These are phyloP conservation scores for Colletotrichum tabaci DNA, from an alignment of 2,329 filamentous ascomycete species.

Conservation along the genomic window DNA sequence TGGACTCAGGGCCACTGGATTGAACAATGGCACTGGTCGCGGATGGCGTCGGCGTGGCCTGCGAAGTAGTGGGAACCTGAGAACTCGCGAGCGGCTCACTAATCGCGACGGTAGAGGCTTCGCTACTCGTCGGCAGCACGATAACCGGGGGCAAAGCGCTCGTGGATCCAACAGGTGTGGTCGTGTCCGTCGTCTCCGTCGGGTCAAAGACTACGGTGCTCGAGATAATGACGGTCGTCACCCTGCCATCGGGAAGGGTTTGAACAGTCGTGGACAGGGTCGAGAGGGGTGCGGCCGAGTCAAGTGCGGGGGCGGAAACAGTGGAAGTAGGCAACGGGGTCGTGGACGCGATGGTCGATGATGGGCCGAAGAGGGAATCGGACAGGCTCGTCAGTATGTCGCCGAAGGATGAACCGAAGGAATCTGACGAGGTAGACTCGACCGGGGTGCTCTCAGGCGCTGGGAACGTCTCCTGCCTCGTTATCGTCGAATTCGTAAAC, in stretches of 20 bases:
- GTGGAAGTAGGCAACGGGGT: slow-evolving; percentile 22
- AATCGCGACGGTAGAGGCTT: not conserved
- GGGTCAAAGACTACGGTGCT: slow-evolving; percentile 45
- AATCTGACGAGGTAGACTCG: slow-evolving; percentile 11
- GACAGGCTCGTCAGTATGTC: slow-evolving; percentile 41
- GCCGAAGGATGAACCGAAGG: slow-evolving; percentile 18
- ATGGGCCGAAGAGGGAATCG: slow-evolving; percentile 43
- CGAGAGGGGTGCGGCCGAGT: slow-evolving; percentile 15
- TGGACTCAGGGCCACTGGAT: not conserved
- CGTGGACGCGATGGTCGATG: slow-evolving; percentile 6
- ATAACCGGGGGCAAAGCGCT: slow-evolving; percentile 38
- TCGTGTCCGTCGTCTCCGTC: slow-evolving; percentile 36
- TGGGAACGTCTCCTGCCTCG: slow-evolving; percentile 48
- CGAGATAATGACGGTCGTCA: slow-evolving; percentile 49
- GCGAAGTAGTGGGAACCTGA: slow-evolving; percentile 15
- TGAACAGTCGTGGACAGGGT: slow-evolving; percentile 41
- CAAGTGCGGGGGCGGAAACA: slow-evolving; percentile 11
- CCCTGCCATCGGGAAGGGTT: slow-evolving; percentile 40
- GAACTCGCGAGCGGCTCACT: slow-evolving; percentile 19
- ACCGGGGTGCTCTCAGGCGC: slow-evolving; percentile 46
- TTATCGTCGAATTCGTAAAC: slow-evolving; percentile 60
- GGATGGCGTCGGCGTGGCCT: slow-evolving; percentile 33
- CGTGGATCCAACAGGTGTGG: slow-evolving; percentile 30
- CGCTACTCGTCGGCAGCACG: slow-evolving; percentile 42
- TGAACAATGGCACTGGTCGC: slow-evolving; percentile 25